These are phyloP conservation scores for Candida tallmaniae DNA, from an alignment of 805 yeast genomes.

Conservation along the genomic window DNA sequence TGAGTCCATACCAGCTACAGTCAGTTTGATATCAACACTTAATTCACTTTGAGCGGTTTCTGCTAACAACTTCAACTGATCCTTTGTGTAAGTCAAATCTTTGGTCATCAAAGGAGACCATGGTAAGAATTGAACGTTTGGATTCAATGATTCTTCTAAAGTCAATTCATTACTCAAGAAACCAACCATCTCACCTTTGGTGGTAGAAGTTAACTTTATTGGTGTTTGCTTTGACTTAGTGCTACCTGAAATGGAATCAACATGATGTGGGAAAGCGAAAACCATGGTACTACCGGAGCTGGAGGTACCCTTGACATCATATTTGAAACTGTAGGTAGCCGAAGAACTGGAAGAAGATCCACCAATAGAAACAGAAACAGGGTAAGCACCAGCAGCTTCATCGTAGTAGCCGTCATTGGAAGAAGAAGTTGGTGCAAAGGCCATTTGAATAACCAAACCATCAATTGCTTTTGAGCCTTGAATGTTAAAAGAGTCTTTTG, in stretches of 20 bases:
- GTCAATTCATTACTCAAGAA: constrained; percentile 36
- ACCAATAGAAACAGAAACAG: constrained; percentile 41
- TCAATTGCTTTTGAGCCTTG: constrained; percentile 40
- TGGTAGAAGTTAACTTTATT: constrained; percentile 39
- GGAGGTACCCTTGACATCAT: constrained; percentile 49
- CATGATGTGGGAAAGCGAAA: constrained; percentile 54
- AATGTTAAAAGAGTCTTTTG: constrained; percentile 33
- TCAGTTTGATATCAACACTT: constrained; percentile 39
- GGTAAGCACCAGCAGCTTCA: constrained; percentile 65
- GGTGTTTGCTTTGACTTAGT: constrained; percentile 35
- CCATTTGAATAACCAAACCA: constrained; percentile 41
- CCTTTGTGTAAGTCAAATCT: constrained; percentile 36
- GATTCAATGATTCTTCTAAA: constrained; percentile 36
- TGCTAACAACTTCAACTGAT: constrained; percentile 41
- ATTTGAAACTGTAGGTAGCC: constrained; percentile 47
- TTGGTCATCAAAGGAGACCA: constrained; percentile 33
- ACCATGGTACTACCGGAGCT: constrained; percentile 41
- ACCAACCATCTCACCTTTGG: constrained; percentile 49
- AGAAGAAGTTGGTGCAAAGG: constrained; percentile 26
- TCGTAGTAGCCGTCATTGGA: constrained; percentile 47
- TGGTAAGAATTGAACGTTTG: constrained; percentile 41
- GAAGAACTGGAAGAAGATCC: constrained; percentile 45
- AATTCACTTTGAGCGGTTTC: constrained; percentile 44
- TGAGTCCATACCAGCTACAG: constrained; percentile 36
- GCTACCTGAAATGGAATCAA: constrained; percentile 27